Conservation (phyloP, 1,139 yeast species). For the Chernovozyma aurita region DNA sequence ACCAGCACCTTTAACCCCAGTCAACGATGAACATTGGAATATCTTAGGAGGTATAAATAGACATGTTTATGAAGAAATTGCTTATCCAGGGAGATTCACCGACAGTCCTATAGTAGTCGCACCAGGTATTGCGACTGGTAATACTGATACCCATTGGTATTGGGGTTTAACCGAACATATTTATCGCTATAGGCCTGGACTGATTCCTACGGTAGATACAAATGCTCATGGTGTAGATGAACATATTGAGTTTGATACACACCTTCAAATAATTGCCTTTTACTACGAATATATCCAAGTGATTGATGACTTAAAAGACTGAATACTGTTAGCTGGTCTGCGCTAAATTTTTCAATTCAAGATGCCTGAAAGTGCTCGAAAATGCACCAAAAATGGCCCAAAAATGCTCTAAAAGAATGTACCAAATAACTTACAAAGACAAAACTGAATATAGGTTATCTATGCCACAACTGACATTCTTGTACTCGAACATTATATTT, state of each 20-base stretch:
- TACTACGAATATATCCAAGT: conserved; percentile 40
- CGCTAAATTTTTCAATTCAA: too few species aligned
- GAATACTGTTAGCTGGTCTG: too few species aligned
- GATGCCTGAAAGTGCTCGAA: too few species aligned
- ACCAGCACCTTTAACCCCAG: conserved; percentile 56
- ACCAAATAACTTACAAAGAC: too few species aligned
- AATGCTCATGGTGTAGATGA: conserved; percentile 60
- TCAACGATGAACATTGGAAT: conserved; percentile 45
- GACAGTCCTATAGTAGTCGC: conserved; percentile 21
- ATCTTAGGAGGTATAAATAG: conserved; percentile 51
- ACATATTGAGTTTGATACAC: conserved; percentile 45
- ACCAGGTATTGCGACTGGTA: conserved; percentile 29
- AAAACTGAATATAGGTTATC: too few species aligned
- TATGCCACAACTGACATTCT: too few species aligned
- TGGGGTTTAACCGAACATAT: conserved; percentile 28
- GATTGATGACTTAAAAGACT: conserved; percentile 3
- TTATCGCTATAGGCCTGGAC: conserved; percentile 31
- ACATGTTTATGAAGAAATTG: conserved; percentile 47
- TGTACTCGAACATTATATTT: too few species aligned
- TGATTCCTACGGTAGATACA: conserved; percentile 14
- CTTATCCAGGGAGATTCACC: conserved; percentile 19
- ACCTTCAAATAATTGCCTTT: conserved; percentile 56
- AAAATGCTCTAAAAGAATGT: too few species aligned
- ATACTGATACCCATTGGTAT: conserved; percentile 34
- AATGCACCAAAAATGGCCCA: too few species aligned